These are phyloP conservation scores for Thuja plicata DNA, from an alignment of 83 land plant genomes.

Conservation along the genomic window DNA sequence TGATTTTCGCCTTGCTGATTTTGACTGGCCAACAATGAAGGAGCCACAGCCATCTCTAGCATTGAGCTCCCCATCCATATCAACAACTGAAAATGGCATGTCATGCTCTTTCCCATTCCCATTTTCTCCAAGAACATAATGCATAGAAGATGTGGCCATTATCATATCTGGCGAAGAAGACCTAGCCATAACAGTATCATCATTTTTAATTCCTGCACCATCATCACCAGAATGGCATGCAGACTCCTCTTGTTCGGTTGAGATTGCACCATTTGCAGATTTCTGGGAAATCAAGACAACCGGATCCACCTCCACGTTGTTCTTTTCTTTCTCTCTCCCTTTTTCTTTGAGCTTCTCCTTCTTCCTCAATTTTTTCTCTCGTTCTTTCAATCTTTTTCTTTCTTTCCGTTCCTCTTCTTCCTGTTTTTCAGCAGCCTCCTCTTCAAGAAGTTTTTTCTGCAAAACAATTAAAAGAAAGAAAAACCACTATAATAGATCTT, in stretches of 20 bases:
- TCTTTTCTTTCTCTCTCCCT: slow-evolving; percentile 63
- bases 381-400: slow-evolving; percentile 82
- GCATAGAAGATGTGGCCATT: slow-evolving; percentile 22
- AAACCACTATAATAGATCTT: slow-evolving; percentile 14
- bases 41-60: slow-evolving; percentile 53
- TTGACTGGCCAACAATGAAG: slow-evolving; percentile 59
- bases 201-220: slow-evolving; percentile 35
- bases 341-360: slow-evolving; percentile 85
- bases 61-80: slow-evolving; percentile 38
- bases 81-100: slow-evolving; percentile 21
- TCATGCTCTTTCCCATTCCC: slow-evolving; percentile 16
- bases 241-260: slow-evolving; percentile 20
- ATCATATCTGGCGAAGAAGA: slow-evolving; percentile 42
- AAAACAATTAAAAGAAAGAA: slow-evolving; percentile 10
- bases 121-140: slow-evolving; percentile 22
- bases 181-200: slow-evolving; percentile 26
- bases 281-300: not conserved
- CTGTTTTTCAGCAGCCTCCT: slow-evolving; percentile 92
- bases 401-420: slow-evolving; percentile 95
- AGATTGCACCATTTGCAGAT: slow-evolving; percentile 24
- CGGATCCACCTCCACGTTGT: slow-evolving; percentile 23
- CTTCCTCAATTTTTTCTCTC: slow-evolving; percentile 88
- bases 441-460: slow-evolving; percentile 95
- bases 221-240: slow-evolving; percentile 31
- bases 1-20: slow-evolving; percentile 54